These are phyloP conservation scores for Reticulascus tulasneorum DNA, from an alignment of 2,329 filamentous ascomycete species.

Conservation along the genomic window DNA sequence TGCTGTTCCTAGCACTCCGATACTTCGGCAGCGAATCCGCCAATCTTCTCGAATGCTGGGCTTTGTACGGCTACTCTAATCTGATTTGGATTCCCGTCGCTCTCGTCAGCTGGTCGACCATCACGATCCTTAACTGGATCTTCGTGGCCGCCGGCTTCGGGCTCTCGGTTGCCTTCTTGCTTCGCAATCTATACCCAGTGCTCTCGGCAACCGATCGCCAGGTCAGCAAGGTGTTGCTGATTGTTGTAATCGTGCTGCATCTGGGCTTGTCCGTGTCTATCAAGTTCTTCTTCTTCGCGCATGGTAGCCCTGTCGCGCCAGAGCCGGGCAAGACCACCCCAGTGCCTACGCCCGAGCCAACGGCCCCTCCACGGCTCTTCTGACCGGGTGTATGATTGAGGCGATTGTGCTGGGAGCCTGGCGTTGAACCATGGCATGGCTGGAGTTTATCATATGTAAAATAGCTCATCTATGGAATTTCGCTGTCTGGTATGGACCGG, in stretches of 20 bases:
- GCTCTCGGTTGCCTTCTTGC: slow-evolving; percentile 75
- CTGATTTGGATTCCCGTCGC: slow-evolving; percentile 96
- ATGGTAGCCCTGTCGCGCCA: slow-evolving; percentile 53
- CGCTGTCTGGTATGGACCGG: too few species aligned
- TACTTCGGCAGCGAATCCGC: slow-evolving; percentile 95
- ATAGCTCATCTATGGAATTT: too few species aligned
- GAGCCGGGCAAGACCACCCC: slow-evolving; percentile 6
- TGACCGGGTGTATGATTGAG: too few species aligned
- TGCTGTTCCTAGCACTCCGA: slow-evolving; percentile 80
- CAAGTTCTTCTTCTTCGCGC: slow-evolving; percentile 94
- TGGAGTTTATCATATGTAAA: too few species aligned
- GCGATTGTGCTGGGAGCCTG: too few species aligned
- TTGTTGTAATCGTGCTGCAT: slow-evolving; percentile 81
- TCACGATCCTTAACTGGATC: slow-evolving; percentile 85
- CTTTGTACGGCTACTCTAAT: slow-evolving; percentile 93
- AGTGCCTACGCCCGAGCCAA: too few species aligned
- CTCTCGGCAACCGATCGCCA: slow-evolving; percentile 89
- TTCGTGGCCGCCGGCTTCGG: slow-evolving; percentile 87
- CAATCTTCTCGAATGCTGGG: slow-evolving; percentile 92
- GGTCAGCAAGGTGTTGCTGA: slow-evolving; percentile 80
- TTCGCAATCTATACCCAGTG: slow-evolving; percentile 86
- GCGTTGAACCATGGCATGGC: too few species aligned
- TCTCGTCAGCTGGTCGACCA: slow-evolving; percentile 81
- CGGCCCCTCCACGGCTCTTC: slow-evolving; percentile 4
- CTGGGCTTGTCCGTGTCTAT: slow-evolving; percentile 89